Evolutionary conservation across 2,329 filamentous ascomycete species (phyloP), one percentile per base, ranked within the genome.

Genomic region (Ophiostoma ulmi): DNA sequence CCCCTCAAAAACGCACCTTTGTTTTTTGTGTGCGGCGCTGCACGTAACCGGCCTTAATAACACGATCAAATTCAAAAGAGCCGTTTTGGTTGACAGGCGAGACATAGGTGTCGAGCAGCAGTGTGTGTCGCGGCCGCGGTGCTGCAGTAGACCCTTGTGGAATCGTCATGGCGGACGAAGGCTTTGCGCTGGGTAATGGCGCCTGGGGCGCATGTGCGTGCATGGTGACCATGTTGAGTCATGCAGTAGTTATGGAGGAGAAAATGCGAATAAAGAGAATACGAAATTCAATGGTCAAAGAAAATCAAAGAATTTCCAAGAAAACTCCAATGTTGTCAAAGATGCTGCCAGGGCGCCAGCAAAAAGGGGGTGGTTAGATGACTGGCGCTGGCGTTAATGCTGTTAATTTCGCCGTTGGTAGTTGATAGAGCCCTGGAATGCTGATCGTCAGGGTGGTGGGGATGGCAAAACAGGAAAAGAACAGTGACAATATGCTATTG

Each of bases 81-180:
- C 95, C 95, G 80, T 97, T 94, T 80, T 97, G 90, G 78, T 94
- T 97, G 74, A 98, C 93, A 5, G 93, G 92, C 39, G 92, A 95
- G 48, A 69, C 48, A 77, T 93, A 89, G 20, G 89, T 84, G 74
- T 91, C 88, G 63, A 90, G 78, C 36, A 82, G 83, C 36, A 87
- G 79, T 75, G 86, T 84, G 70, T 73, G 78, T 71, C 76, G 78
- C 38, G 80, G 61, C n/a, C 77, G 77, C 63, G 76, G 76, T 20
- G 78, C 72, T 22, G 76, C 75, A 44, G 72, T 72, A 17, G 75
- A 65, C 7, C 14, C 35, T 22, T 65, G 75, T 13, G 75, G 73
- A 31, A 70, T 69, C 4, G 70, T 14, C 26, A 70, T 66, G 36
- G 73, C 68, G 3, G 20, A 38, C 26, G 48, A 36, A 0, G 35